Base-by-base conservation (phyloP, 2,329 filamentous ascomycete genomes). In the Neopestalotiopsis rosae region DNA sequence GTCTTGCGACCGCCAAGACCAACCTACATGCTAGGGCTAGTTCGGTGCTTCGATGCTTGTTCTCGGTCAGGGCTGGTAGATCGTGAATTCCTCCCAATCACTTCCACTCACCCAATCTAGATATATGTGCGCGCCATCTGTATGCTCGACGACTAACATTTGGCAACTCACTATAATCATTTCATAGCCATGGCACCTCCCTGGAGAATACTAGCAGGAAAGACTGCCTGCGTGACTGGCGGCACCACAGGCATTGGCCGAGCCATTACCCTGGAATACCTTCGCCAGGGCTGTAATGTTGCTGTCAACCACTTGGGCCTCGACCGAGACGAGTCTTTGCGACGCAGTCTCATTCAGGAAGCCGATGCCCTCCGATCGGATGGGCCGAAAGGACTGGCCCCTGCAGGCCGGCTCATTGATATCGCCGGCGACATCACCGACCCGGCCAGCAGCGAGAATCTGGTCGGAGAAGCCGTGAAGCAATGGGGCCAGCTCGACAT, bases 221-320 rank as follows among this genome's bases (percentile, higher is more conserved):
- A 97, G 81, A 91, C 91, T 12, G 93, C 93, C 80, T 92, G 94
- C 78, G 94, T 97, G 75, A 97, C 94, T 0, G 94, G 94, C 72
- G 94, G 93, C 69, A 91, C 92, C 3, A 97, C 94, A 2, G 94
- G 94, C 68, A 97, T 97, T 74, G 94, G 94, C 66, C 89, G 93
- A 72, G 94, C 94, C 73, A 97, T 97, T 71, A 90, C 92, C 56
- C 86, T 97, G 65, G 91, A 91, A 74, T 97, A 93, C 78, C 83
- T 95, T 66, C 85, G 87, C 5, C 93, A 97, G 74, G 94, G 94
- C 73, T 92, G 92, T 73, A 87, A 88, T 77, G 92, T 97, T 40
- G 90, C 92, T 34, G 89, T 97, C 70, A 97, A 96, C 82, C 92
- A 96, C 77, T 87, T 95, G 2, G 92, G 88, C 68, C 84, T 89